These are phyloP conservation scores for Thermomyces lanuginosus DNA, from an alignment of 2,329 filamentous ascomycete species.

Conservation along the genomic window DNA sequence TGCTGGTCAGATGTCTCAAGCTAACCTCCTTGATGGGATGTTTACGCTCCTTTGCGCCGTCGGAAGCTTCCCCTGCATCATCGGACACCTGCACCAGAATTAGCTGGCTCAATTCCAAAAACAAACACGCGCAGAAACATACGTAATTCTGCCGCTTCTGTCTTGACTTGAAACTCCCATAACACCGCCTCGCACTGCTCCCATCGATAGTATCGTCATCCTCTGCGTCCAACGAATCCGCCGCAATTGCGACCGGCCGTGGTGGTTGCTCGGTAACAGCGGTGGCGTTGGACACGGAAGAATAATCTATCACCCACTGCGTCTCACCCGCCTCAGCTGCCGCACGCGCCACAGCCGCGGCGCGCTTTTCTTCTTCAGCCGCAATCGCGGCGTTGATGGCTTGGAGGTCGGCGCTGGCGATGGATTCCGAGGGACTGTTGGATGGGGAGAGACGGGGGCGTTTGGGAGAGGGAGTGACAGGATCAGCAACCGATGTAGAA, in stretches of 20 bases:
- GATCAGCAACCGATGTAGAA: constrained; percentile 34
- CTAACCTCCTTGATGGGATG: constrained; percentile 8
- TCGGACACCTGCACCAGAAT: constrained; percentile 3
- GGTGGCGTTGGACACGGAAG: neutral
- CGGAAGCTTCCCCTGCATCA: constrained; percentile 7
- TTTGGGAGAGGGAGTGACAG: constrained; percentile 17
- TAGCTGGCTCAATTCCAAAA: no score
- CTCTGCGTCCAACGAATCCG: constrained; percentile 19
- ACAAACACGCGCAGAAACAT: neutral
- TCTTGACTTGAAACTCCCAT: constrained; percentile 20
- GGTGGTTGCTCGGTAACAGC: constrained; percentile 9
- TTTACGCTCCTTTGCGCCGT: constrained; percentile 6
- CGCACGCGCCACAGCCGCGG: constrained; percentile 23
- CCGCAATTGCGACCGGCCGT: constrained; percentile 16
- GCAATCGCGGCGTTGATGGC: constrained; percentile 25
- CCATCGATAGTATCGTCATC: constrained; percentile 18
- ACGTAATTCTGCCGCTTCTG: constrained; percentile 17
- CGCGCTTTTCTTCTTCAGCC: constrained; percentile 26
- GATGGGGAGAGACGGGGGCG: constrained; percentile 19
- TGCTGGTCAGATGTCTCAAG: constrained; percentile 14
- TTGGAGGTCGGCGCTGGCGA: constrained; percentile 21
- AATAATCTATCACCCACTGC: constrained; percentile 27
- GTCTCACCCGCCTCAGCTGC: constrained; percentile 29
- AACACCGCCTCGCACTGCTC: constrained; percentile 22
- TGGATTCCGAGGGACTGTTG: constrained; percentile 11